Conservation (phyloP, 306 rosid species). For the Cucumis melo region DNA sequence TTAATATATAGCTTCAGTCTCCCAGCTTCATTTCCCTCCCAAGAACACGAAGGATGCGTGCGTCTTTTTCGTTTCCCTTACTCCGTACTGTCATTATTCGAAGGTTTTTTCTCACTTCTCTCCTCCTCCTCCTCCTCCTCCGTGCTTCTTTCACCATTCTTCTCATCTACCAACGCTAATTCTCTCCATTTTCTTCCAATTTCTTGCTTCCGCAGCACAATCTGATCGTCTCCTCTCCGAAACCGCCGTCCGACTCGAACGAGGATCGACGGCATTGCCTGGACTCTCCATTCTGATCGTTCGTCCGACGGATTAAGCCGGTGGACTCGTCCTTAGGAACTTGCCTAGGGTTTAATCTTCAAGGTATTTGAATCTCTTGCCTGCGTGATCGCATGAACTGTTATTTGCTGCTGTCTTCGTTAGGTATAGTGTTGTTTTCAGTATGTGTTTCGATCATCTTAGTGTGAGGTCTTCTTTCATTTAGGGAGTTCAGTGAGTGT, state of each 20-base stretch:
- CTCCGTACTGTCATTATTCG: neutral
- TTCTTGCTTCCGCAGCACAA: neutral
- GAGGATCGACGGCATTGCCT: neutral
- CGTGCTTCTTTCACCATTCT: neutral
- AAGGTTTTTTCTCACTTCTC: neutral
- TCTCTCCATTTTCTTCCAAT: neutral
- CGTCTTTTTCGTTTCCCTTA: neutral
- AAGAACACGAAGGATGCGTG: neutral
- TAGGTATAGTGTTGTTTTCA: neutral
- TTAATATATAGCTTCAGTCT: neutral
- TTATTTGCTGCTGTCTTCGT: neutral
- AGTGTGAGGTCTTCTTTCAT: neutral
- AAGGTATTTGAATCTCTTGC: neutral
- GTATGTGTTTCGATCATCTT: neutral
- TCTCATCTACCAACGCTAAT: neutral
- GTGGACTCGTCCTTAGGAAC: neutral
- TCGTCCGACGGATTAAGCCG: neutral
- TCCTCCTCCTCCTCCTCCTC: neutral
- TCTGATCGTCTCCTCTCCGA: neutral
- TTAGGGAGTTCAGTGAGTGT: too few species aligned
- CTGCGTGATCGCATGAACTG: neutral
- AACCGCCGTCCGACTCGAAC: neutral
- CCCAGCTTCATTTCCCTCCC: neutral
- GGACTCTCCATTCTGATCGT: neutral
- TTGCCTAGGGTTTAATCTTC: neutral